Conservation (phyloP, 257 asterid species). For the Nicotiana sylvestris region DNA sequence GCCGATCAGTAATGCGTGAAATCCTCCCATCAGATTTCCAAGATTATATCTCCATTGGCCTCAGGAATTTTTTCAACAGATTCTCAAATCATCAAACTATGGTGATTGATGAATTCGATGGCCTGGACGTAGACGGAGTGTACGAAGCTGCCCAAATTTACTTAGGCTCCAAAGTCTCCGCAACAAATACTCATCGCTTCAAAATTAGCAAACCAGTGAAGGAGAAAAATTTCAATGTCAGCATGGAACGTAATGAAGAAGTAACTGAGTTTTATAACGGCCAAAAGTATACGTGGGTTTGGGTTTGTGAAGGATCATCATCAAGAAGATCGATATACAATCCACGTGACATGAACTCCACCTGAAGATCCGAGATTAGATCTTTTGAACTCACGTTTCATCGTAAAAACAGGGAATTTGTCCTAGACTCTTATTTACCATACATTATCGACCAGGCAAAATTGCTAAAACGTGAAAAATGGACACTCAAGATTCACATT, state of each 20-base stretch:
- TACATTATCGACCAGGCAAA: conserved; percentile 24
- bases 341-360: conserved; percentile 32
- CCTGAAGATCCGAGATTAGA: conserved; percentile 32
- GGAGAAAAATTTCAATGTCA: conserved; percentile 30
- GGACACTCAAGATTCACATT: conserved; percentile 41
- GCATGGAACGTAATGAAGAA: conserved; percentile 42
- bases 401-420: conserved; percentile 28
- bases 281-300: conserved; percentile 39
- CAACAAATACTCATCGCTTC: conserved; percentile 36
- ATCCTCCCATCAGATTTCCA: conserved; percentile 31
- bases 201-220: conserved; percentile 46
- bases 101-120: conserved; percentile 54
- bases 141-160: conserved; percentile 51
- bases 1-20: conserved; percentile 29
- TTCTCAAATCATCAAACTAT: conserved; percentile 45
- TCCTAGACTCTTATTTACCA: conserved; percentile 40
- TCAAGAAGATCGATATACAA: conserved; percentile 19
- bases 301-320: conserved; percentile 26
- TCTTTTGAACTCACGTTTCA: conserved; percentile 59
- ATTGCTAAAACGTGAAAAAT: conserved; percentile 32
- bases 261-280: conserved; percentile 29
- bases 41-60: conserved; percentile 29
- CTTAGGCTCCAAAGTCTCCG: conserved; percentile 41
- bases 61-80: conserved; percentile 24
- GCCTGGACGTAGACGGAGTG: conserved; percentile 37